Conservation (phyloP, 1,139 yeast genomes). For the Blastobotrys elegans region DNA sequence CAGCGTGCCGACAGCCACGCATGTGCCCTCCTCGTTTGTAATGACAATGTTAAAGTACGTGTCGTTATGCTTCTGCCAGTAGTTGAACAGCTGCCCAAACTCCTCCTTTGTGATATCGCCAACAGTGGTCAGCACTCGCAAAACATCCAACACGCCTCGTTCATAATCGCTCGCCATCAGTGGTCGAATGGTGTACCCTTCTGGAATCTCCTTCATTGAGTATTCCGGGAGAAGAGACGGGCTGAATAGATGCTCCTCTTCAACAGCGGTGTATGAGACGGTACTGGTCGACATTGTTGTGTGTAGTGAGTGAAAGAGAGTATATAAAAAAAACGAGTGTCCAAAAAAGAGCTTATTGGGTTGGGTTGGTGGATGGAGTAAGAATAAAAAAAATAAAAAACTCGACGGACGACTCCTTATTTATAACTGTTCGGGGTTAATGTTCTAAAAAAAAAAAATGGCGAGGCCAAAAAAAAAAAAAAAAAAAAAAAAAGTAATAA, state of each 20-base stretch:
- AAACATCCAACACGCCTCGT: conserved; percentile 46
- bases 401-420: not conserved
- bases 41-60: conserved; percentile 54
- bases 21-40: conserved; percentile 32
- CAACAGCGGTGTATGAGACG: not conserved
- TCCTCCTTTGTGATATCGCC: conserved; percentile 45
- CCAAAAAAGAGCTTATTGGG: too few species aligned
- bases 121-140: conserved; percentile 53
- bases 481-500: too few species aligned
- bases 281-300: not conserved
- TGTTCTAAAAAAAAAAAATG: too few species aligned
- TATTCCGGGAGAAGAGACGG: conserved; percentile 27
- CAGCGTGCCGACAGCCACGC: conserved; percentile 40
- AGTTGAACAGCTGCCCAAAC: conserved; percentile 42
- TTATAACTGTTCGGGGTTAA: too few species aligned
- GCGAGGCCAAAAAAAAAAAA: too few species aligned
- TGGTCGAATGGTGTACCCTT: conserved; percentile 50
- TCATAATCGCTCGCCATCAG: conserved; percentile 43
- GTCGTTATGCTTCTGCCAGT: conserved; percentile 45
- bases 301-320: not conserved
- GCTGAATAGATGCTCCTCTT: conserved; percentile 23
- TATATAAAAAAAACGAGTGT: not conserved
- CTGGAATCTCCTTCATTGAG: conserved; percentile 39
- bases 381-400: conserved; percentile 30
- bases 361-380: conserved; percentile 22